Percentiles rank a stretch among this genome's conserved stretches.
Evolutionary conservation across 1,139 yeast genomes (phyloP).

Genomic region (Geotrichum australiense): DNA sequence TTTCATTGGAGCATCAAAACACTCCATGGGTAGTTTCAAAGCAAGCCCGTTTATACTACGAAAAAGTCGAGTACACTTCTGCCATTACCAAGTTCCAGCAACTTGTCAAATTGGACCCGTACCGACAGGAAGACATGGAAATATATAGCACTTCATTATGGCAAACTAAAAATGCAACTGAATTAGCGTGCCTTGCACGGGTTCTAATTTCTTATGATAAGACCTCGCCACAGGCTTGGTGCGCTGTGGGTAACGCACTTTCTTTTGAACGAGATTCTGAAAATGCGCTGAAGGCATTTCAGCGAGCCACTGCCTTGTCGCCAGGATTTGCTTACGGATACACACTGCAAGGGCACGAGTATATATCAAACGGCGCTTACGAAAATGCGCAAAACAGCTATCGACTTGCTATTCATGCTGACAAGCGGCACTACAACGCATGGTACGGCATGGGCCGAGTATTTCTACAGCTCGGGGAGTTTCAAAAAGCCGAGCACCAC

Average conservation of each 20-base stretch:
- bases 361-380: constrained; percentile 78
- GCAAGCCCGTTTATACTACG: constrained; percentile 77
- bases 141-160: constrained; percentile 82
- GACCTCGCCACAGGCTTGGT: constrained; percentile 80
- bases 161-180: constrained; percentile 85
- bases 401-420: constrained; percentile 67
- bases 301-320: constrained; percentile 65
- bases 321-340: constrained; percentile 64
- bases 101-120: constrained; percentile 64
- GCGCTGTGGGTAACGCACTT: constrained; percentile 82
- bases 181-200: constrained; percentile 71
- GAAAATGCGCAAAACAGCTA: constrained; percentile 84
- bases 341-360: constrained; percentile 92
- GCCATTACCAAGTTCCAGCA: constrained; percentile 57
- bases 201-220: constrained; percentile 66
- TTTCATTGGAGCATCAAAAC: constrained; percentile 57
- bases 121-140: constrained; percentile 88
- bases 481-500: constrained; percentile 76
- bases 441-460: constrained; percentile 97
- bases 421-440: constrained; percentile 86
- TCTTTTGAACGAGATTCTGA: constrained; percentile 80
- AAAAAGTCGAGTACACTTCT: constrained; percentile 76
- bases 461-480: constrained; percentile 77
- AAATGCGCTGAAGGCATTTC: constrained; percentile 84
- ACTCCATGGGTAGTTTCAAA: constrained; percentile 86